Evolutionary conservation across 495 filamentous ascomycete species (phyloP), one percentile per base, ranked within the genome.

Genomic region (Aspergillus sparsus): DNA sequence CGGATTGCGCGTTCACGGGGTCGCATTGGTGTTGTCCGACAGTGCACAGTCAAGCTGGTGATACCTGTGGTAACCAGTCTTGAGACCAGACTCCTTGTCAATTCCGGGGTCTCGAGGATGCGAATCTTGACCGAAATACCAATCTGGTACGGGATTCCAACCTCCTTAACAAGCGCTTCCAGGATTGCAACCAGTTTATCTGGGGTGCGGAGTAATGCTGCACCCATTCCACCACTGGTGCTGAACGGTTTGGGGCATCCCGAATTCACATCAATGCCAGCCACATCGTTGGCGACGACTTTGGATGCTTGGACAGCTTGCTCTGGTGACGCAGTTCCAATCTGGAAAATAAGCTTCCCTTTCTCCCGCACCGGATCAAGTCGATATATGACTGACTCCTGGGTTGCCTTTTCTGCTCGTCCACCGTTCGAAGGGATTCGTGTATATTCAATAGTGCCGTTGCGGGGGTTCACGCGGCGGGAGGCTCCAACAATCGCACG

Each of bases 241-340:
- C 87, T 91, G 73, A 98, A 98, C 4, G 95, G 92, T 74, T 98
- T 98, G 0, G 94, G 94, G 72, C 94, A 98, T 6, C 94, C 94
- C 6, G 93, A 90, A 77, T 98, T 98, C 56, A 98, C 88, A 71
- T 98, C 94, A 59, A 98, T 97, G 41, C 95, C 94, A 0, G 87
- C 86, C 0, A 98, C 93, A 73, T 98, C 89, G 5, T 74, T 80
- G 0, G 91, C 95, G 9, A 98, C 89, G 6, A 97, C 68, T 60
- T 84, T 84, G 1, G 92, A 92, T 1, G 93, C 92, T 66, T 87
- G 78, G 0, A 98, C 92, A 6, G 95, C 94, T 16, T 84, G 80
- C 13, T 87, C 83, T 0, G 94, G 90, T 54, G 86, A 83, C 2
- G 92, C 83, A 0, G 93, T 95, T 45, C 94, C 94, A 47, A 98